Percentiles rank a stretch among this genome's conserved stretches.
Conservation (phyloP, 805 yeast species). For the Saturnispora mendoncae region DNA sequence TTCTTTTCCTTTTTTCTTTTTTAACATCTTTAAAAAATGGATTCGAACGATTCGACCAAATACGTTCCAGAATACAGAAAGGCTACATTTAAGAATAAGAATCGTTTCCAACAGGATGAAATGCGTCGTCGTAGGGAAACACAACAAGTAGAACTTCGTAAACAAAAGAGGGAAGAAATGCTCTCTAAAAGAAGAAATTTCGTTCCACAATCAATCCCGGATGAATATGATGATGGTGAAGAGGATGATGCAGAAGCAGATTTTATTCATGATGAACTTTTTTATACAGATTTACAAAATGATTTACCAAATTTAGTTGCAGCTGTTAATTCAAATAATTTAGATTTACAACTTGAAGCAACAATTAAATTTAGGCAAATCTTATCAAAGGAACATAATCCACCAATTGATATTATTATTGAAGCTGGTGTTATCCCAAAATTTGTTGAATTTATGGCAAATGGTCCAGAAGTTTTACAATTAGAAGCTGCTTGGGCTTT, state of each 20-base stretch:
- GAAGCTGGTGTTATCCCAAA: conserved; percentile 90
- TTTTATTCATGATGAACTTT: conserved; percentile 25
- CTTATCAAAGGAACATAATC: conserved; percentile 86
- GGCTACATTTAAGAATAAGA: conserved; percentile 90
- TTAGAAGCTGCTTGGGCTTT: conserved; percentile 99
- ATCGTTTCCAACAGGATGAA: conserved; percentile 90
- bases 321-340: conserved; percentile 63
- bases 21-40: conserved; percentile 38
- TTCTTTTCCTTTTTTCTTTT: neutral
- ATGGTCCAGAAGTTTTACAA: conserved; percentile 80
- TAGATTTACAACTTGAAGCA: conserved; percentile 76
- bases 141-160: conserved; percentile 92
- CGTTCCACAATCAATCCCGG: conserved; percentile 24
- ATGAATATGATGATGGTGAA: conserved; percentile 37
- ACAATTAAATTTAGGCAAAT: conserved; percentile 91
- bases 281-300: conserved; percentile 41
- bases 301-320: conserved; percentile 84
- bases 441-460: conserved; percentile 75
- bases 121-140: conserved; percentile 96
- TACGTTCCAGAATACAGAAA: conserved; percentile 97
- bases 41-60: conserved; percentile 61
- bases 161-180: conserved; percentile 93
- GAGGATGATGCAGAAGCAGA: conserved; percentile 46
- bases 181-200: conserved; percentile 89
- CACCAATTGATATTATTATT: conserved; percentile 91